Evolutionary conservation across 2,329 filamentous ascomycete genomes (phyloP).

Genomic region (Monosporascus ibericus): DNA sequence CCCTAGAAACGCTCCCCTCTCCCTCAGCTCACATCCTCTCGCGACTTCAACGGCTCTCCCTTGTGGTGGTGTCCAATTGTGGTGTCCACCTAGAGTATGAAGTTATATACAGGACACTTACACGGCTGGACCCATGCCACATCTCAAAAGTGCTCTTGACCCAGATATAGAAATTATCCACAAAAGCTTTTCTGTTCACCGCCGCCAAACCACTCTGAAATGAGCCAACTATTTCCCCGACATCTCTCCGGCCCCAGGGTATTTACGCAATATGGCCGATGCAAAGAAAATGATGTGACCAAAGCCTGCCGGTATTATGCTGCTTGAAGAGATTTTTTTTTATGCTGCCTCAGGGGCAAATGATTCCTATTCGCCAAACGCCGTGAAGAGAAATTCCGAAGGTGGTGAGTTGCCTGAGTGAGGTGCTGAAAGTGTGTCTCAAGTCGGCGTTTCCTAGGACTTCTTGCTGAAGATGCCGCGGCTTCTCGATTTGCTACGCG

Average conservation of each 20-base stretch:
- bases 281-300: background rate
- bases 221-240: background rate
- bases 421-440: conserved; percentile 2
- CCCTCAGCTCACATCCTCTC: too few relatives aligned
- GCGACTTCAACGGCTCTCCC: too few relatives aligned
- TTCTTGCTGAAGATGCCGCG: conserved; percentile 67
- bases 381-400: conserved; percentile 4
- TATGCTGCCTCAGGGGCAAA: conserved; percentile 3
- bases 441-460: conserved; percentile 15
- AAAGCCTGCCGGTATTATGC: background rate
- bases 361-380: background rate
- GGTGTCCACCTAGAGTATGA: background rate
- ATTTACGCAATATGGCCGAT: background rate
- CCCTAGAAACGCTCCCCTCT: too few relatives aligned
- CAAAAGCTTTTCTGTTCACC: background rate
- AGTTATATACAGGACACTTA: background rate
- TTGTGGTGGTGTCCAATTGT: too few relatives aligned
- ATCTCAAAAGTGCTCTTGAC: background rate
- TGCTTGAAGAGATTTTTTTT: conserved; percentile 4
- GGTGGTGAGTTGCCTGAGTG: conserved; percentile 5
- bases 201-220: background rate
- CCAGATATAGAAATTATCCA: background rate
- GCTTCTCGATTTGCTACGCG: conserved; percentile 69
- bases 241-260: background rate
- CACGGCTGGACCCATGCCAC: background rate